Base-by-base conservation (phyloP, 2,329 filamentous ascomycete genomes). In the Fusarium sp. region DNA sequence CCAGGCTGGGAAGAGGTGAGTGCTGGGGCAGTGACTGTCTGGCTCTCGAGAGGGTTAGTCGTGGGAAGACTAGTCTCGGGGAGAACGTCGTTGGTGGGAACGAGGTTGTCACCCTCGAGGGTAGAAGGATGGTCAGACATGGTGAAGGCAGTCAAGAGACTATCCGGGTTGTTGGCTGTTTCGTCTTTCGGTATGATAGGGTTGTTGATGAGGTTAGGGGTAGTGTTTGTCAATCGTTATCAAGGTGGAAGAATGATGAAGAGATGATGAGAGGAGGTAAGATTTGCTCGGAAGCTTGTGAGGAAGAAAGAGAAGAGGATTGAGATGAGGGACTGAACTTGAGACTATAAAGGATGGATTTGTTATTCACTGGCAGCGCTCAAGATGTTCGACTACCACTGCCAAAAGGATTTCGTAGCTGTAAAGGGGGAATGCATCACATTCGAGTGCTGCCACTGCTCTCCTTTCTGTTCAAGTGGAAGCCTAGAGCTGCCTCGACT, bases 401-500 rank as follows among this genome's bases (percentile, higher is more conserved):
- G 53, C 11, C 13, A 28, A n/a, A 18, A 12, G 1, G 28, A 15
- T 4, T 45, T 2, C 2, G 35, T 12, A 28, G 35, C 22, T 24
- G 8, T 15, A 22, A 48, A 20, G 28, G 24, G 30, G 14, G 15
- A 32, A 26, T 35, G 1, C 28, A 60, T 17, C 13, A 35, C 26
- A 20, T 15, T 28, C 2, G 18, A 20, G 4, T 1, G 24, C 0
- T 17, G 14, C 35, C 35, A 54, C 0, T 54, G 51, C 20, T 18
- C 8, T 41, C 8, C 15, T 13, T 30, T n/a, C 30, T 3, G 26
- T 32, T 38, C 28, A 32, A 4, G 28, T 1, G 35, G 48, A 3
- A 35, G n/a, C 35, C 14, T 24, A 20, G 3, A 47, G 10, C 3
- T 30, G 28, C 5, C 17, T 57, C 22, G 8, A 12, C 0, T 7